These are phyloP conservation scores for Phytopythium litorale DNA, from an alignment of 352 stramenopile genomes.

Conservation along the genomic window DNA sequence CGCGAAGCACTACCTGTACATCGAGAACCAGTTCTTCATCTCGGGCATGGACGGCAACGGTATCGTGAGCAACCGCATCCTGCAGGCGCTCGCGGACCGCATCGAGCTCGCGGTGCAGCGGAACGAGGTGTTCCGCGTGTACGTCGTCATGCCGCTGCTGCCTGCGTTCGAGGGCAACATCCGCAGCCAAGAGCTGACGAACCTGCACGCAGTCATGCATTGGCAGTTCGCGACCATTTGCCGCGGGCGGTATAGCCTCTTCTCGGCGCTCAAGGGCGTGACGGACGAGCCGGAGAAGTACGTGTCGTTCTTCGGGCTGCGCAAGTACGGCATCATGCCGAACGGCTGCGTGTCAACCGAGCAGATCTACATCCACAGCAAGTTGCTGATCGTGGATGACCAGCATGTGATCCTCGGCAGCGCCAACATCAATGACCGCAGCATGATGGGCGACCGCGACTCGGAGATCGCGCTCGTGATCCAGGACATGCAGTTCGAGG, in stretches of 20 bases:
- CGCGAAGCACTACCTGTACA: constrained; percentile 87
- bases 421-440: constrained; percentile 96
- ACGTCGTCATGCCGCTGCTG: constrained; percentile 83
- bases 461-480: constrained; percentile 85
- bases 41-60: constrained; percentile 74
- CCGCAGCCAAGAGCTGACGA: constrained; percentile 75
- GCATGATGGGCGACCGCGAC: constrained; percentile 90
- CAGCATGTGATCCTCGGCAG: constrained; percentile 88
- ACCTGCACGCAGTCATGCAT: constrained; percentile 86
- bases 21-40: constrained; percentile 94
- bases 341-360: constrained; percentile 80
- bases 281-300: constrained; percentile 70
- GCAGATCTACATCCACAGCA: constrained; percentile 93
- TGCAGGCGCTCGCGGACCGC: constrained; percentile 81
- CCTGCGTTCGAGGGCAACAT: constrained; percentile 85
- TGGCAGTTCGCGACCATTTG: constrained; percentile 89
- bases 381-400: constrained; percentile 90
- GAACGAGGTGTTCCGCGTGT: constrained; percentile 76
- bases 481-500: constrained; percentile 79
- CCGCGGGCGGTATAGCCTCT: constrained; percentile 72
- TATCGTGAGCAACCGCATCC: constrained; percentile 77
- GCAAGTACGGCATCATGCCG: constrained; percentile 79
- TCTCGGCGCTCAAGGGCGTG: constrained; percentile 59
- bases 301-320: constrained; percentile 80
- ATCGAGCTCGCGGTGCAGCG: constrained; percentile 71